Conservation (phyloP, 2,329 filamentous ascomycete genomes). For the Parastagonospora avenae region DNA sequence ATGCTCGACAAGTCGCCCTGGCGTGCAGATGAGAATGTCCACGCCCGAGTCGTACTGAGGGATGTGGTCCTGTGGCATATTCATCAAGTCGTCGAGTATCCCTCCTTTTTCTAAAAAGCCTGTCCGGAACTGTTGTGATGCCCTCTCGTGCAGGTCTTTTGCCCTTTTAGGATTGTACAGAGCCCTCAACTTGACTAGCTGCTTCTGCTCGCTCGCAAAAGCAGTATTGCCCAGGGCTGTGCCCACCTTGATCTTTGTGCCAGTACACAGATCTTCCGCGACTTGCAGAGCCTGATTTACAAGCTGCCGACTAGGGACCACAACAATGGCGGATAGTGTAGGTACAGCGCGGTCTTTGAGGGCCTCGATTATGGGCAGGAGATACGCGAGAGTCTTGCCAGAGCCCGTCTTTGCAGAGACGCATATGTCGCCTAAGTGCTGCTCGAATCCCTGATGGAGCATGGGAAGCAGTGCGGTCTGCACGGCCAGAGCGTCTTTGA, state of each 20-base stretch:
- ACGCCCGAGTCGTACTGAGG: conserved; percentile 71
- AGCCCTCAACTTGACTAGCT: conserved; percentile 62
- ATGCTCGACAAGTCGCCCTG: conserved; percentile 90
- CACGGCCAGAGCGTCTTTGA: conserved; percentile 75
- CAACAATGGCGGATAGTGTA: conserved; percentile 76
- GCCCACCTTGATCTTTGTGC: conserved; percentile 76
- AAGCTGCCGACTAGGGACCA: conserved; percentile 89
- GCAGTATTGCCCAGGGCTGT: conserved; percentile 82
- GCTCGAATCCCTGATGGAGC: conserved; percentile 68
- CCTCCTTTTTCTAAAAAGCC: conserved; percentile 45
- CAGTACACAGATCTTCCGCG: conserved; percentile 72
- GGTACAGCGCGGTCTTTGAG: conserved; percentile 69
- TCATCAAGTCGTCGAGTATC: conserved; percentile 45
- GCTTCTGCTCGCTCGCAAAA: conserved; percentile 68
- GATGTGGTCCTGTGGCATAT: conserved; percentile 65
- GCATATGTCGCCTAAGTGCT: conserved; percentile 76
- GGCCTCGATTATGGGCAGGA: conserved; percentile 81
- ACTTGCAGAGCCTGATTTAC: conserved; percentile 84
- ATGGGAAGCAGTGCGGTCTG: conserved; percentile 82
- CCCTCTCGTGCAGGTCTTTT: conserved; percentile 51
- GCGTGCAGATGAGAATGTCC: conserved; percentile 89
- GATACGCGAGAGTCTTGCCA: conserved; percentile 91
- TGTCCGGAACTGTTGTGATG: conserved; percentile 34
- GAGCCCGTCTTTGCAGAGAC: conserved; percentile 94
- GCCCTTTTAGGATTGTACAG: conserved; percentile 70